phyloP scores from a whole-genome alignment of 106 monocot species.

The Allium sativum region DNA sequence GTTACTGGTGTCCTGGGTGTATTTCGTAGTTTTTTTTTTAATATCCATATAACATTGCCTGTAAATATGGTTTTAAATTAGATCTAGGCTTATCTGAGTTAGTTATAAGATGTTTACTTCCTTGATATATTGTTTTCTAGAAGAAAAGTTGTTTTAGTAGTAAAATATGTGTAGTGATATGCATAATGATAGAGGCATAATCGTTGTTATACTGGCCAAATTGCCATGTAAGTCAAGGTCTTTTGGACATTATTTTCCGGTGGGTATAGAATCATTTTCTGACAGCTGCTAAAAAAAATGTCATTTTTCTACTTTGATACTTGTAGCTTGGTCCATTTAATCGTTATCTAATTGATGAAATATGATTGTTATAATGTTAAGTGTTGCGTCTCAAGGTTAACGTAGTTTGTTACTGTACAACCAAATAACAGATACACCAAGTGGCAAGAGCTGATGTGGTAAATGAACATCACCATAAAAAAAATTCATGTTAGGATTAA shows the following conservation, averaged over 20 bases:
- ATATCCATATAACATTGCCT: no score
- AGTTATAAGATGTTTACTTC: no score
- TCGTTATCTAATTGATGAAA: slow-evolving; percentile 20
- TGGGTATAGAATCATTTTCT: no score
- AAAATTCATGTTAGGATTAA: not conserved
- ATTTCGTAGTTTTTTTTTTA: no score
- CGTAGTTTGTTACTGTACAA: not conserved
- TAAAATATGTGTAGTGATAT: no score
- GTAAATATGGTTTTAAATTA: no score
- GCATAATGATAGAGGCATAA: no score
- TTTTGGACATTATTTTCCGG: not conserved
- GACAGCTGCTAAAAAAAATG: no score
- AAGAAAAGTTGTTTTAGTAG: no score
- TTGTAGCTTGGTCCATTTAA: slow-evolving; percentile 55
- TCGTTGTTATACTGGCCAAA: not conserved
- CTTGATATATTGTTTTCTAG: no score
- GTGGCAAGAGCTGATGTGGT: not conserved
- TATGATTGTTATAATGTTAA: not conserved
- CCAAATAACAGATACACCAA: not conserved
- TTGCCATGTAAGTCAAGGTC: not conserved
- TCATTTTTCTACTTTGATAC: slow-evolving; percentile 19
- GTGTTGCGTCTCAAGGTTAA: not conserved
- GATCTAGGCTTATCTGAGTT: no score
- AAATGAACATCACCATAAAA: not conserved
- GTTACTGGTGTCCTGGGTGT: no score